A percentile compares a stretch with the other conserved stretches of the same genome.
Conservation (phyloP, 2,329 filamentous ascomycete species). For the Hypoxylon sp. region DNA sequence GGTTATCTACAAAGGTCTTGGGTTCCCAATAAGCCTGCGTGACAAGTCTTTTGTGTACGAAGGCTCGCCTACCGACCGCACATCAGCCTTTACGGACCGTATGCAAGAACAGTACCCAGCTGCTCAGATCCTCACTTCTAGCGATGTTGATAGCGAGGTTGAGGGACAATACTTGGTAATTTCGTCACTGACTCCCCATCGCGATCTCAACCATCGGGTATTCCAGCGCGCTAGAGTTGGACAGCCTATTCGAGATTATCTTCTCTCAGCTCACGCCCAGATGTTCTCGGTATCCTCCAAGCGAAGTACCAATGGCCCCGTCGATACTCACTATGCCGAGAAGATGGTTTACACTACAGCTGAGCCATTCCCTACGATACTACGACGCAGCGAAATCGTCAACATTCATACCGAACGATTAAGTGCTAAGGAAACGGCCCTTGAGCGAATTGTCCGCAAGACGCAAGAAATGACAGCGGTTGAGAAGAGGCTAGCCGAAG, state of each 20-base stretch:
- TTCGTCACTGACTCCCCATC: conserved; percentile 82
- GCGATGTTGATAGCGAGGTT: conserved; percentile 78
- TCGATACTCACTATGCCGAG: conserved; percentile 80
- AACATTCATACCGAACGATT: conserved; percentile 74
- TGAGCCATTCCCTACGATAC: conserved; percentile 90
- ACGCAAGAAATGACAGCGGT: conserved; percentile 84
- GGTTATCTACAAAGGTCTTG: conserved; percentile 88
- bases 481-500: conserved; percentile 79
- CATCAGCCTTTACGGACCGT: conserved; percentile 85
- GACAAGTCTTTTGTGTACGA: conserved; percentile 96
- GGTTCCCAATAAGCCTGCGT: conserved; percentile 82
- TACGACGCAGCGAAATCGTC: conserved; percentile 87
- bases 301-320: conserved; percentile 75
- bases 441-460: conserved; percentile 91
- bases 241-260: conserved; percentile 85
- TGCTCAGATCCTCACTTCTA: conserved; percentile 80
- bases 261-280: conserved; percentile 81
- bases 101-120: conserved; percentile 92
- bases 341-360: conserved; percentile 87
- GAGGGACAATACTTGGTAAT: conserved; percentile 93
- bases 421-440: conserved; percentile 83
- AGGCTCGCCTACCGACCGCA: conserved; percentile 79
- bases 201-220: conserved; percentile 83
- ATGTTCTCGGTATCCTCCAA: conserved; percentile 81
- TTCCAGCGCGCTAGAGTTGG: conserved; percentile 90